Base-by-base conservation (phyloP, 192 early-diverging fungal genomes). In the Linnemannia schmuckeri region DNA sequence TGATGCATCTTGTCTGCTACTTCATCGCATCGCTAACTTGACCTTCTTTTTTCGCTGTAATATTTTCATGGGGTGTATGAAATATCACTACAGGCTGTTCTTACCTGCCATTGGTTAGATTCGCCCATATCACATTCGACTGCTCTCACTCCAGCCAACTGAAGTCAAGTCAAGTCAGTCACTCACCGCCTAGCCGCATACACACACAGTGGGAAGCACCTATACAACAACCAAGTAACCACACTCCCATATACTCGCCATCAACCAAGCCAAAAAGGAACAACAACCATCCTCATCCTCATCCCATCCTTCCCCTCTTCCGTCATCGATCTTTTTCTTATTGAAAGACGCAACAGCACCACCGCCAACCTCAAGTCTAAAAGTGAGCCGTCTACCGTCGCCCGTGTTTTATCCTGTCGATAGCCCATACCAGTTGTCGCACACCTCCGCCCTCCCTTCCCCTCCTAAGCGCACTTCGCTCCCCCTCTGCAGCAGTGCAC, bases 401-500 rank as follows among this genome's bases (percentile, higher is more conserved):
- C 15, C 61, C 30, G 33, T 13, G 10, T 24, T 24, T 57, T 66
- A 66, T 33, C 30, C 13, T 66, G 30, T 33, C 30, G 27, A 66
- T 66, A 66, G 27, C 12, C 30, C 30, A 66, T 66, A 66, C 30
- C 30, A 33, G 61, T 30, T 13, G 27, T 33, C 61, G 12, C 30
- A 52, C 49, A 52, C 49, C 49, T 52, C 49, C 2, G 61, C 61
- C 44, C 44, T 33, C 5, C 22, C 70, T 27, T 20, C 38, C 40
- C 27, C 20, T 42, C 20, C 38, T 40, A 72, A 41, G 70, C n/a
- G 38, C 40, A 41, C 33, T 20, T 52, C 49, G 44, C 44, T 52
- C 18, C 18, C 49, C 70, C 35, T 72, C 41, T n/a, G 38, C 70
- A 72, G 70, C n/a, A 66, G 61, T 66, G 61, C 72, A 52, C 46